These are phyloP conservation scores for Colletotrichum sp. DNA, from an alignment of 2,329 filamentous ascomycete species.

Conservation along the genomic window DNA sequence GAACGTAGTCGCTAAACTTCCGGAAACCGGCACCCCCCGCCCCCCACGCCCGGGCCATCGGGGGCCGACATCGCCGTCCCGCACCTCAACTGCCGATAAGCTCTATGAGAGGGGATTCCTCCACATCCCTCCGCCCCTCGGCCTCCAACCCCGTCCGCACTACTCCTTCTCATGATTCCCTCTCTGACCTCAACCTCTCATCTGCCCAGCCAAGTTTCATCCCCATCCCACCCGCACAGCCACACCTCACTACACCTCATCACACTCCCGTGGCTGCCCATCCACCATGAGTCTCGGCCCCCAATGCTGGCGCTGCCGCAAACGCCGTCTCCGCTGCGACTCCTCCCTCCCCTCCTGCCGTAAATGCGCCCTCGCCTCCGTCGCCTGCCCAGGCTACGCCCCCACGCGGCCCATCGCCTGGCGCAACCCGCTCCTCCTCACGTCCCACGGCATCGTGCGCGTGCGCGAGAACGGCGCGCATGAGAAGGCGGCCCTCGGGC, in stretches of 20 bases:
- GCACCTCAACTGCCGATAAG: neutral
- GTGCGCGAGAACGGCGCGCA: neutral
- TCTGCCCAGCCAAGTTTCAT: too few relatives aligned
- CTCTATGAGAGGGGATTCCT: neutral
- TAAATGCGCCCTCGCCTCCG: neutral
- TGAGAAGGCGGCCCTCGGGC: neutral
- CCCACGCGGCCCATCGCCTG: neutral
- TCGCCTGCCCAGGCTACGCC: neutral
- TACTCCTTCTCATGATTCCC: too few relatives aligned
- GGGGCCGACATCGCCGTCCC: conserved; percentile 5
- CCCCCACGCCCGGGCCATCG: neutral
- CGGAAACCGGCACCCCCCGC: neutral
- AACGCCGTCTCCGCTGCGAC: conserved; percentile 1
- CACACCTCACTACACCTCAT: too few relatives aligned
- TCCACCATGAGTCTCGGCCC: neutral
- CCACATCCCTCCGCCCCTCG: too few relatives aligned
- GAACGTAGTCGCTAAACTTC: neutral
- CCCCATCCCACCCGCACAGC: neutral
- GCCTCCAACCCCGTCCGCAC: too few relatives aligned
- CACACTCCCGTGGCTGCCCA: too few relatives aligned
- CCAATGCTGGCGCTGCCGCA: conserved; percentile 1
- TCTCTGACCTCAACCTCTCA: too few relatives aligned
- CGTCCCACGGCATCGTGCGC: neutral
- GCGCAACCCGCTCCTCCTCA: neutral
- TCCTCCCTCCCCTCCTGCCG: neutral